These are phyloP conservation scores for Termitomyces sp. DNA, from an alignment of 768 basidiomycete genomes.

Conservation along the genomic window DNA sequence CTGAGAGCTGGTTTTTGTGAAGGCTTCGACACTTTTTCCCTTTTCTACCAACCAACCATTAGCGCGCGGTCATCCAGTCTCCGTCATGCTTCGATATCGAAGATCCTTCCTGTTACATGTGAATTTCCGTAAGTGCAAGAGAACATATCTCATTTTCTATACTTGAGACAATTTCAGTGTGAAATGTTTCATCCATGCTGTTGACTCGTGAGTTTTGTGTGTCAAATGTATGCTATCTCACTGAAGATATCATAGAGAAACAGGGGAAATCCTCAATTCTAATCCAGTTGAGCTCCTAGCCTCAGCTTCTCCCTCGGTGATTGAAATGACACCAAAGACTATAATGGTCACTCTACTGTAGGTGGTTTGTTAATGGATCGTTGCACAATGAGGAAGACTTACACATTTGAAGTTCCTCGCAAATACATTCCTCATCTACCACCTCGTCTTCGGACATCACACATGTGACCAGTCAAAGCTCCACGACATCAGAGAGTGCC, in stretches of 20 bases:
- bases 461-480: too few species aligned
- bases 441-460: too few species aligned
- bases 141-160: neutral
- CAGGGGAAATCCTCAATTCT: neutral
- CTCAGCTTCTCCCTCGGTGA: too few species aligned
- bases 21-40: neutral
- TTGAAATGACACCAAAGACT: neutral
- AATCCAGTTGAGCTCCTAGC: neutral
- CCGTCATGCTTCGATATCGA: neutral
- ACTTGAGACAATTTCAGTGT: neutral
- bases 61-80: neutral
- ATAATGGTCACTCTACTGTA: neutral
- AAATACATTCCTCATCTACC: too few species aligned
- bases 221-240: too few species aligned
- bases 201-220: neutral
- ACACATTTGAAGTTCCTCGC: too few species aligned
- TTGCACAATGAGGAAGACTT: too few species aligned
- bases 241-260: neutral
- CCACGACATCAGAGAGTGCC: neutral
- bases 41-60: neutral
- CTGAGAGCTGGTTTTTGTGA: neutral
- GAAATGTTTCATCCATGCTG: neutral
- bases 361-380: neutral
- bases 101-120: neutral
- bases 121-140: neutral